phyloP scores from a whole-genome alignment of 2,329 filamentous ascomycete species.

The Exophiala aquamarina region DNA sequence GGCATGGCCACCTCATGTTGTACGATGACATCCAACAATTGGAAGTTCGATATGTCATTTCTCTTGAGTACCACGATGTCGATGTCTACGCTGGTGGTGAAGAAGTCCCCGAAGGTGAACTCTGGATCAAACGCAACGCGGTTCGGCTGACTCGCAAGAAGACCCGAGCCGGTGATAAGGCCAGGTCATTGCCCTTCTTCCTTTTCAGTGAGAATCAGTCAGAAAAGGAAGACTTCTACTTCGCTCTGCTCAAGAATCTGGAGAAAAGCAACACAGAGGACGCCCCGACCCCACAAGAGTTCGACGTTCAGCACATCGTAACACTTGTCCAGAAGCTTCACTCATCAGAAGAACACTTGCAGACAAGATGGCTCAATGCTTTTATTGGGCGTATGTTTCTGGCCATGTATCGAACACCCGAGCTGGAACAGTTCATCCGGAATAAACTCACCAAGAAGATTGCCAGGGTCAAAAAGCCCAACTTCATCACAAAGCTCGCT shows the following conservation, averaged over 20 bases:
- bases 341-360: conserved; percentile 84
- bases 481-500: conserved; percentile 82
- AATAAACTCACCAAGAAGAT: conserved; percentile 96
- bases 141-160: conserved; percentile 72
- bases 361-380: conserved; percentile 92
- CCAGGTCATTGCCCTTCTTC: conserved; percentile 78
- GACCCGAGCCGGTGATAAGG: conserved; percentile 53
- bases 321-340: conserved; percentile 86
- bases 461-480: conserved; percentile 84
- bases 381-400: conserved; percentile 86
- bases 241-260: conserved; percentile 82
- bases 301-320: conserved; percentile 84
- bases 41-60: conserved; percentile 94
- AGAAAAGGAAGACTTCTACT: conserved; percentile 98
- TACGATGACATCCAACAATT: conserved; percentile 95
- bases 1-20: conserved; percentile 93
- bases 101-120: conserved; percentile 80
- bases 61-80: conserved; percentile 81
- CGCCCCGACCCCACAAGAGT: conserved; percentile 70
- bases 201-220: conserved; percentile 94
- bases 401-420: conserved; percentile 78
- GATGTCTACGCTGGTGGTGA: conserved; percentile 80
- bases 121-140: conserved; percentile 94
- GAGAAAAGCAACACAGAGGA: conserved; percentile 61
- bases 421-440: conserved; percentile 75